These are phyloP conservation scores for Nakazawaea molendinolei DNA, from an alignment of 805 yeast species.

Conservation along the genomic window DNA sequence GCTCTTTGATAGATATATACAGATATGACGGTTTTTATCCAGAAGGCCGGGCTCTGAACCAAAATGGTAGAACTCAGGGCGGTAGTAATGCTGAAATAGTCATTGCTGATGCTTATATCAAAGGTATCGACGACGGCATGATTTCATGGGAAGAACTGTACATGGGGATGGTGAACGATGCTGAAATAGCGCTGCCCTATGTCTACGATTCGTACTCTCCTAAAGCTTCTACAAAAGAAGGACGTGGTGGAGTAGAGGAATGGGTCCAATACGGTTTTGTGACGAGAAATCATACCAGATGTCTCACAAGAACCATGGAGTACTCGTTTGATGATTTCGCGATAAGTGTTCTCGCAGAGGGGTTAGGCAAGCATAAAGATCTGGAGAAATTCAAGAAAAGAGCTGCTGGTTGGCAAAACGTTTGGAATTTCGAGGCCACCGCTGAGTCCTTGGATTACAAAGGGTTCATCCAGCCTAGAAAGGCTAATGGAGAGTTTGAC, in stretches of 20 bases:
- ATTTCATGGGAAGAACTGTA: constrained; percentile 27
- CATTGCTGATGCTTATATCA: constrained; percentile 29
- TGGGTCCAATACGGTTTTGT: constrained; percentile 28
- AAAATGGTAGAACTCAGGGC: constrained; percentile 32
- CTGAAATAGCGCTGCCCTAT: constrained; percentile 28
- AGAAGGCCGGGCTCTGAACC: constrained; percentile 30
- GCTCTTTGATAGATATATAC: constrained; percentile 24
- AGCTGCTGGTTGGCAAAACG: constrained; percentile 28
- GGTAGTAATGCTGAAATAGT: constrained; percentile 31
- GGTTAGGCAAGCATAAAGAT: constrained; percentile 19
- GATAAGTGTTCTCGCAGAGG: constrained; percentile 26
- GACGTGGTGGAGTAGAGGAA: constrained; percentile 29
- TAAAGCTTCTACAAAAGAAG: constrained; percentile 25
- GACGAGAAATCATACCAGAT: constrained; percentile 25
- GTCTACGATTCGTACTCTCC: constrained; percentile 21
- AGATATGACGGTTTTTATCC: constrained; percentile 30
- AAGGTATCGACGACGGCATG: constrained; percentile 18
- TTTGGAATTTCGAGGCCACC: constrained; percentile 27
- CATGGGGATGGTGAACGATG: constrained; percentile 28
- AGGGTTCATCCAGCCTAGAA: constrained; percentile 29
- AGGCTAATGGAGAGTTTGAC: constrained; percentile 24
- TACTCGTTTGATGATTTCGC: constrained; percentile 31
- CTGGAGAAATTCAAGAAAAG: constrained; percentile 24
- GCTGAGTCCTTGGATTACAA: constrained; percentile 17
- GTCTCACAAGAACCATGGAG: constrained; percentile 30